phyloP scores from a whole-genome alignment of 345 rosid species.

The Linum trigynum region DNA sequence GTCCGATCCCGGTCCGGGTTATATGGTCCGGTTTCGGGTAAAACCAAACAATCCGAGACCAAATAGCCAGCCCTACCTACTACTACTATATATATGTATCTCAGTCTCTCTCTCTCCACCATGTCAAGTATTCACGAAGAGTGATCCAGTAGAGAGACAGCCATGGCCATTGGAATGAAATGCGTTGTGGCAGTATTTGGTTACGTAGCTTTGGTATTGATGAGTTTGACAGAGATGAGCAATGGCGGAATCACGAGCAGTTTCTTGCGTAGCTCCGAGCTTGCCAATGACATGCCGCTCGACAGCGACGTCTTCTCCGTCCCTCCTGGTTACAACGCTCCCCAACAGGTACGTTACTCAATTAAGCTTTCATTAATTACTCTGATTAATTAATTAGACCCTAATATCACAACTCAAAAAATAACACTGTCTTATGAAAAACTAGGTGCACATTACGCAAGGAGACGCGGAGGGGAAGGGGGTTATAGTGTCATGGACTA shows the following conservation, averaged over 20 bases:
- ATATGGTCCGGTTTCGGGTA: too few relatives aligned
- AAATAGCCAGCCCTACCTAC: too few relatives aligned
- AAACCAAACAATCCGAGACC: too few relatives aligned
- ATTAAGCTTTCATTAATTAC: background rate
- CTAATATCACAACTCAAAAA: background rate
- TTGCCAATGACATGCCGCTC: slow-evolving; percentile 65
- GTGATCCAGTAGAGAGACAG: too few relatives aligned
- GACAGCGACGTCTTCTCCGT: slow-evolving; percentile 64
- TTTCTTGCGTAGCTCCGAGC: slow-evolving; percentile 32
- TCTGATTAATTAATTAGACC: background rate
- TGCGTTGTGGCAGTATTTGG: too few relatives aligned
- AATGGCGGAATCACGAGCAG: slow-evolving; percentile 57
- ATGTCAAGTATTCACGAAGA: too few relatives aligned
- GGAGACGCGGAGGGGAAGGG: slow-evolving; percentile 71
- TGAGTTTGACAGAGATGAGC: slow-evolving; percentile 22
- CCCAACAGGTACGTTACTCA: slow-evolving; percentile 47
- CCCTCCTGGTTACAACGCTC: slow-evolving; percentile 75
- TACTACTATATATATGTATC: too few relatives aligned
- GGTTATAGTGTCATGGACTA: slow-evolving; percentile 74
- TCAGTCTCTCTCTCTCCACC: too few relatives aligned
- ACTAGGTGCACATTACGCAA: slow-evolving; percentile 78
- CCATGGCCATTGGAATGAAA: too few relatives aligned
- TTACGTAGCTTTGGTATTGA: background rate
- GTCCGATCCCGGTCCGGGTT: too few relatives aligned
- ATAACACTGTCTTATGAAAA: background rate